Evolutionary conservation across 148 eudicot genomes (phyloP), one percentile per base, ranked within the genome.

Genomic region (Chenopodium formosanum): DNA sequence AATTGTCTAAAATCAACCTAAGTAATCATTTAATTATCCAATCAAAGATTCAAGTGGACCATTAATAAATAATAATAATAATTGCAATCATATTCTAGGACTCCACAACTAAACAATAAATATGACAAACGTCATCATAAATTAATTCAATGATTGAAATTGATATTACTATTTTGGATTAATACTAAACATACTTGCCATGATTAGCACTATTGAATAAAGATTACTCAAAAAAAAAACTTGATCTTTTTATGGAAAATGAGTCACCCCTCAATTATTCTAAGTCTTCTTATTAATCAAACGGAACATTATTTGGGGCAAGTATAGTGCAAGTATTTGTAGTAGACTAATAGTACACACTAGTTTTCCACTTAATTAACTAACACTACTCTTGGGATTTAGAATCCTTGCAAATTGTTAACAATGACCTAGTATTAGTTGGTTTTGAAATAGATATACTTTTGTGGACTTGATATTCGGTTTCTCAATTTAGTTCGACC

Each of bases 141-240:
- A 76, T 53, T 68, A 66, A 75, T 68, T 75, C 53, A 81, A 81
- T 81, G 40, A 81, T 81, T 34, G 29, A 76, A 29, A 32, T 75
- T 40, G 34, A 25, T 70, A 16, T 65, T n/a, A 46, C 7, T 7
- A 29, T 68, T 17, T 1, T 50, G 48, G 13, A 25, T 50, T 12
- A 32, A 47, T 22, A 31, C 29, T 52, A 25, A 44, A 9, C 73
- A 67, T 14, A 66, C 62, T 78, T 66, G 58, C 46, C 44, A 78
- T 69, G 65, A 69, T 79, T 70, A 70, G 53, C 52, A 79, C 58
- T 27, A 29, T 80, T 32, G 76, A 72, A 80, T 22, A 34, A 9
- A 64, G 25, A 67, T 69, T 79, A 19, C 66, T 66, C 75, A 73
- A 31, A 31, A 29, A 29, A 31, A 31, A 31, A 31, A 31, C 32